Conservation (phyloP, 176 grass and related monocot genomes). For the Cenchrus fungigraminus region DNA sequence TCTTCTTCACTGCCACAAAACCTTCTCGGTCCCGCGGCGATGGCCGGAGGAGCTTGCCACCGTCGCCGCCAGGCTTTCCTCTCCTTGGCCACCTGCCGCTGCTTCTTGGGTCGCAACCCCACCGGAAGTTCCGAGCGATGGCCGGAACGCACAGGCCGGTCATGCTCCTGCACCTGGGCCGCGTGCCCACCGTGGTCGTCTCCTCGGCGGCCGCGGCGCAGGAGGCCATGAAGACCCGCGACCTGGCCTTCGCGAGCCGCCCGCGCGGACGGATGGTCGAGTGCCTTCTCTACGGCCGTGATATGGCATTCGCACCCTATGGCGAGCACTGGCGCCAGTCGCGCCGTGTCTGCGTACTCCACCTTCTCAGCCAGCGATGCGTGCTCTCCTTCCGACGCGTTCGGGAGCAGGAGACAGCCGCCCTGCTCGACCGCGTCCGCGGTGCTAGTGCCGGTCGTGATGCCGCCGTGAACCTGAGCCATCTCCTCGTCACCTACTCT, state of each 20-base stretch:
- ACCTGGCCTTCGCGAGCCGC: slow-evolving; percentile 47
- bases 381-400: slow-evolving; percentile 21
- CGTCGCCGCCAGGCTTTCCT: slow-evolving; percentile 46
- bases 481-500: background rate
- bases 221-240: slow-evolving; percentile 55
- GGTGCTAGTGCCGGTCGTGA: background rate
- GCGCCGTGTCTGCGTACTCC: slow-evolving; percentile 51
- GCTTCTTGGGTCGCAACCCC: slow-evolving; percentile 49
- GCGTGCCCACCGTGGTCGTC: slow-evolving; percentile 49
- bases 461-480: background rate
- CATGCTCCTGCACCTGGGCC: slow-evolving; percentile 50
- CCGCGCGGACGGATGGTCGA: background rate
- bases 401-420: slow-evolving; percentile 34
- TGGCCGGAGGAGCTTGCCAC: background rate
- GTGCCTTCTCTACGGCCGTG: slow-evolving; percentile 41
- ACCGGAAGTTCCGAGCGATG: slow-evolving; percentile 36
- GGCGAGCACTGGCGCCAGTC: slow-evolving; percentile 58
- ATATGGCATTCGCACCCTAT: slow-evolving; percentile 49
- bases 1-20: background rate
- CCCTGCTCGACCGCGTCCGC: slow-evolving; percentile 32
- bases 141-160: slow-evolving; percentile 47
- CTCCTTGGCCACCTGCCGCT: slow-evolving; percentile 64
- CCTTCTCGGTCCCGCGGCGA: too few species aligned
- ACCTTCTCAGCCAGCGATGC: slow-evolving; percentile 47
- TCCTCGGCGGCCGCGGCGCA: slow-evolving; percentile 54